A percentile compares a stretch with the other conserved stretches of the same genome.
Conservation (phyloP, 106 monocot genomes). For the Alisma plantagoaquatica region DNA sequence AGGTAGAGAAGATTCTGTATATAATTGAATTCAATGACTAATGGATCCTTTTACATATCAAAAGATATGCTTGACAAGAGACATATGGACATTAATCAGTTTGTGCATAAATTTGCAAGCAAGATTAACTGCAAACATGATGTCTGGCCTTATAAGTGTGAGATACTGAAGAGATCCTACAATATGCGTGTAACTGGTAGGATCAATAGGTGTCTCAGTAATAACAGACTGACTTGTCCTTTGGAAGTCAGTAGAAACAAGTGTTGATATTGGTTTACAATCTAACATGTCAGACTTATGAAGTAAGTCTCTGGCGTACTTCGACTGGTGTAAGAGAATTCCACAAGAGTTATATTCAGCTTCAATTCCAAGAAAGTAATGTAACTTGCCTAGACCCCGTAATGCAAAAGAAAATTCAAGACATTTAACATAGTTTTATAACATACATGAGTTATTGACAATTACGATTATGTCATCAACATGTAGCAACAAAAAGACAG, state of each 20-base stretch:
- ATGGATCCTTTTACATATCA: neutral
- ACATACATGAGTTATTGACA: neutral
- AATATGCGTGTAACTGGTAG: neutral
- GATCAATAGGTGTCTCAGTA: neutral
- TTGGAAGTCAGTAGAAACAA: neutral
- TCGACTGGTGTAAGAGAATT: neutral
- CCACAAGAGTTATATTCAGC: neutral
- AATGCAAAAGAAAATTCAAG: neutral
- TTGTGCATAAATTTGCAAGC: conserved; percentile 3
- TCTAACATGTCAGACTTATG: neutral
- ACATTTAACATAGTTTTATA: neutral
- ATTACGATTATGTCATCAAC: conserved; percentile 7
- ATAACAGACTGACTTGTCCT: neutral
- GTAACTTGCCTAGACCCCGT: neutral
- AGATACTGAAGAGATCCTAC: conserved; percentile 2
- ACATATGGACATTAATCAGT: neutral
- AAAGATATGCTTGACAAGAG: neutral
- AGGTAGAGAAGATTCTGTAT: neutral
- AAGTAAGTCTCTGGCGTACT: conserved; percentile 2
- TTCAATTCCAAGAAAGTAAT: conserved; percentile 1
- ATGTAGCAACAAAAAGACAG: neutral
- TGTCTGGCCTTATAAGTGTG: conserved; percentile 1
- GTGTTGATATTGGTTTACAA: neutral
- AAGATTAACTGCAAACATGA: neutral
- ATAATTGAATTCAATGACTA: neutral